Conservation (phyloP, 352 stramenopile species). For the Phytophthora sp. region DNA sequence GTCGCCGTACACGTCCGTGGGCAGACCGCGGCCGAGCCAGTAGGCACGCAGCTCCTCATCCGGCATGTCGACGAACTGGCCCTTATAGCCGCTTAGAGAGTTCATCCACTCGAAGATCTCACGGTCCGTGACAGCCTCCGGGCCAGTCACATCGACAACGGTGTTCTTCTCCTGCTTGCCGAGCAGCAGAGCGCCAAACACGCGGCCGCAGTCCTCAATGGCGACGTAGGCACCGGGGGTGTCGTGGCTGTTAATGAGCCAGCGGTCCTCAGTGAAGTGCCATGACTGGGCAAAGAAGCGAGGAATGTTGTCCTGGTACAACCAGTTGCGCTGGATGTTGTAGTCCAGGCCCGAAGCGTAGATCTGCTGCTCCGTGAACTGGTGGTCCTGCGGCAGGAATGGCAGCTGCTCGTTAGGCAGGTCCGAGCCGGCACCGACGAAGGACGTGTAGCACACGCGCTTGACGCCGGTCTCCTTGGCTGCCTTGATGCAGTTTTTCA, state of each 20-base stretch:
- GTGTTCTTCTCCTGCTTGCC: conserved; percentile 31
- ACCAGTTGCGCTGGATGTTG: conserved; percentile 31
- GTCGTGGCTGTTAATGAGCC: conserved; percentile 24
- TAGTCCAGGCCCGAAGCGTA: conserved; percentile 26
- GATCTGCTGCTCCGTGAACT: conserved; percentile 24
- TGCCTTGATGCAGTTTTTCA: conserved; percentile 17
- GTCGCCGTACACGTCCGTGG: conserved; percentile 27
- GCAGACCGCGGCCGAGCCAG: conserved; percentile 23
- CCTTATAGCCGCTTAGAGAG: conserved; percentile 20
- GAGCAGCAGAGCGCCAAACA: conserved; percentile 25
- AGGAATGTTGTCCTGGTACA: conserved; percentile 30
- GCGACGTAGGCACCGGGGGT: conserved; percentile 8
- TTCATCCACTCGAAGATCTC: conserved; percentile 30
- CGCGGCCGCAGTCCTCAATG: conserved; percentile 21
- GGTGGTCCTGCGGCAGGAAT: conserved; percentile 24
- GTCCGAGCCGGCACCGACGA: conserved; percentile 17
- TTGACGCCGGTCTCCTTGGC: conserved; percentile 21
- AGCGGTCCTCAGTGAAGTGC: conserved; percentile 26
- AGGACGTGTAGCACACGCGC: conserved; percentile 22
- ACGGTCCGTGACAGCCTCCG: conserved; percentile 7
- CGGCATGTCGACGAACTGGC: conserved; percentile 24
- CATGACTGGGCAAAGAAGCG: conserved; percentile 25
- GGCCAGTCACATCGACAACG: conserved; percentile 15
- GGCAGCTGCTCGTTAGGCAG: conserved; percentile 20
- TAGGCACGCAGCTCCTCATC: conserved; percentile 15